Conservation (phyloP, 192 early-diverging fungal species). For the Mortierella alpina region DNA sequence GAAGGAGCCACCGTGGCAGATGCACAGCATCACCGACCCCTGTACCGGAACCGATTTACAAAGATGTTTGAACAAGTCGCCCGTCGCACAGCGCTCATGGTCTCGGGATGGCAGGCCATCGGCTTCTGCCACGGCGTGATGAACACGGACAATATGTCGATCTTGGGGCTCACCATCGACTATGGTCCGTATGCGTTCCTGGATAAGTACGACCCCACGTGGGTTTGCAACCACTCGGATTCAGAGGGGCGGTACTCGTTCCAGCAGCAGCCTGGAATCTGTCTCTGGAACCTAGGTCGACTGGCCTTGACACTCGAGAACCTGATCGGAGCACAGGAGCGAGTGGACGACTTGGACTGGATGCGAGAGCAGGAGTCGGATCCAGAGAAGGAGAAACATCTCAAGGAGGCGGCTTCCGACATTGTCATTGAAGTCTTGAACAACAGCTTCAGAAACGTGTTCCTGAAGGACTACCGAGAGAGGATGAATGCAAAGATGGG, state of each 20-base stretch:
- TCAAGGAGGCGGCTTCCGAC: constrained; percentile 52
- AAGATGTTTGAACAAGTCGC: constrained; percentile 67
- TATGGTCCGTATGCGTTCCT: constrained; percentile 90
- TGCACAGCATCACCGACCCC: not conserved
- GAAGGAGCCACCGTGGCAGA: constrained; percentile 2
- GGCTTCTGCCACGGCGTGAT: constrained; percentile 90
- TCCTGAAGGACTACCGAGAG: constrained; percentile 59
- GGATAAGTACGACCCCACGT: constrained; percentile 83
- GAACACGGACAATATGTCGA: constrained; percentile 94
- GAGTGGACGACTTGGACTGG: constrained; percentile 57
- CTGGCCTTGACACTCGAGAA: constrained; percentile 75
- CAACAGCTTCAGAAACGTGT: constrained; percentile 61
- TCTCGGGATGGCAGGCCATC: constrained; percentile 83
- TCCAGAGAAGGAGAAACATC: constrained; percentile 25
- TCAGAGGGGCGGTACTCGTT: constrained; percentile 80
- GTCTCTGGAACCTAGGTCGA: constrained; percentile 81
- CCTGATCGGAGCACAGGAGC: constrained; percentile 70
- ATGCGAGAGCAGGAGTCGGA: constrained; percentile 27
- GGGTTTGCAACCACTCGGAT: constrained; percentile 87
- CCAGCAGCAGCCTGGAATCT: constrained; percentile 80
- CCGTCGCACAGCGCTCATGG: constrained; percentile 72
- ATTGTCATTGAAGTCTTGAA: constrained; percentile 64
- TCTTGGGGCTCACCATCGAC: constrained; percentile 86
- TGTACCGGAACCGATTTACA: constrained; percentile 66
- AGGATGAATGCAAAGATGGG: constrained; percentile 78